phyloP scores from a whole-genome alignment of 2,329 filamentous ascomycete genomes.

The Diaporthe sp. region DNA sequence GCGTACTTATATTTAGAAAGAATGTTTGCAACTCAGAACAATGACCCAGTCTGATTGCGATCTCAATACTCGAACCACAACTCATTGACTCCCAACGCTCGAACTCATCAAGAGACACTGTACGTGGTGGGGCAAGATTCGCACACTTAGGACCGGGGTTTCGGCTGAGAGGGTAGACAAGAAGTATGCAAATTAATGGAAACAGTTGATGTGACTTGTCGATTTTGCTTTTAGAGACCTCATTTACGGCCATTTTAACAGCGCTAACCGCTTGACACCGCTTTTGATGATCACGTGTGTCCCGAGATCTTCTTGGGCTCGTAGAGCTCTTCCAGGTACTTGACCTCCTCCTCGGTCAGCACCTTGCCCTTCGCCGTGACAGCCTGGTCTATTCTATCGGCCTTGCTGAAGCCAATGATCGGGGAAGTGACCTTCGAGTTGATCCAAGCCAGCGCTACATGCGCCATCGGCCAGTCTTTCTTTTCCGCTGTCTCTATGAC shows the following conservation, averaged over 20 bases:
- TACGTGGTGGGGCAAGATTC: no score
- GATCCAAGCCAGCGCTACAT: constrained; percentile 76
- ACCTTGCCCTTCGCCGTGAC: constrained; percentile 61
- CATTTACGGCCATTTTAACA: background rate
- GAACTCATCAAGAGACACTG: background rate
- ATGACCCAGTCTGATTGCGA: background rate
- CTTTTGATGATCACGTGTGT: constrained; percentile 43
- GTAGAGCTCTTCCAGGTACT: constrained; percentile 75
- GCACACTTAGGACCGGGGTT: no score
- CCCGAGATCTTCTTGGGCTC: constrained; percentile 63
- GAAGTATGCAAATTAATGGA: no score
- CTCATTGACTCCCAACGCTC: background rate
- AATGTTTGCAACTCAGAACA: background rate
- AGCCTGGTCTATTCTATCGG: constrained; percentile 73
- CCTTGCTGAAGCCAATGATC: constrained; percentile 73
- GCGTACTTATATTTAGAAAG: background rate
- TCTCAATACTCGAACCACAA: background rate
- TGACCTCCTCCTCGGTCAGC: constrained; percentile 70
- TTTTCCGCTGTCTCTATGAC: constrained; percentile 49
- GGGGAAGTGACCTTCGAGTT: constrained; percentile 67
- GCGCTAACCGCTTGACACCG: background rate
- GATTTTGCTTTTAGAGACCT: background rate
- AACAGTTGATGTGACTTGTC: no score
- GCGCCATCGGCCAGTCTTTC: constrained; percentile 67
- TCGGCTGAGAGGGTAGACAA: no score